Base-by-base conservation (phyloP, 1,139 yeast genomes). In the Hemisphaericaspora subhashii region DNA sequence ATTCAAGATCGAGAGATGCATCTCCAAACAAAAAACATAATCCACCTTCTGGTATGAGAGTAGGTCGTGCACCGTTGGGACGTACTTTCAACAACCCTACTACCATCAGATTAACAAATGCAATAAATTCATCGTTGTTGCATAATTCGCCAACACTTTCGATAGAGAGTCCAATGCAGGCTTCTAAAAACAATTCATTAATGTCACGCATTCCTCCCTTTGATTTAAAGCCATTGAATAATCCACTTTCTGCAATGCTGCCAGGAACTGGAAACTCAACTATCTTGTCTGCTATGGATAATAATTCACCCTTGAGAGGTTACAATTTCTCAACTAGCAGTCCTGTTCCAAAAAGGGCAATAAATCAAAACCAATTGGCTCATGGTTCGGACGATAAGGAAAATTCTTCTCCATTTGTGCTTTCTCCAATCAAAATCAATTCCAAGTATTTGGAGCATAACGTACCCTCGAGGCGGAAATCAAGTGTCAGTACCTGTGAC, bases 161-260 rank as follows among this genome's bases (percentile, higher is more conserved):
- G 12, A 34, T 29, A 7, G 56, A 51, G n/a, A 57, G 62, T 36
- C 60, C 67, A 3, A 40, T 46, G 18, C 31, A 35, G 9, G 42
- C 46, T 11, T 32, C 47, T 3, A 45, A 52, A 26, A 40, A 37
- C 16, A 42, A 42, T 31, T 37, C 52, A 10, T 40, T 37, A 12
- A 12, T 42, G 21, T 31, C 41, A 3, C 53, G 45, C 28, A 43
- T 54, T 15, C 45, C 46, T 16, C 45, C 44, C 1, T 38, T 53
- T 11, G 59, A 52, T 27, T 45, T 66, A 21, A 63, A 54, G 39
- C 71, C 72, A 3, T 57, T 66, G 30, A 56, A 58, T 35, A 53
- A 64, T 0, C 70, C 72, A 2, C 44, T 48, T 20, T 21, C 18
- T n/a, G n/a, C n/a, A n/a, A n/a, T n/a, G n/a, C n/a, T n/a, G n/a